Conservation (phyloP, 2,329 filamentous ascomycete genomes). For the Spiromastix sp. region DNA sequence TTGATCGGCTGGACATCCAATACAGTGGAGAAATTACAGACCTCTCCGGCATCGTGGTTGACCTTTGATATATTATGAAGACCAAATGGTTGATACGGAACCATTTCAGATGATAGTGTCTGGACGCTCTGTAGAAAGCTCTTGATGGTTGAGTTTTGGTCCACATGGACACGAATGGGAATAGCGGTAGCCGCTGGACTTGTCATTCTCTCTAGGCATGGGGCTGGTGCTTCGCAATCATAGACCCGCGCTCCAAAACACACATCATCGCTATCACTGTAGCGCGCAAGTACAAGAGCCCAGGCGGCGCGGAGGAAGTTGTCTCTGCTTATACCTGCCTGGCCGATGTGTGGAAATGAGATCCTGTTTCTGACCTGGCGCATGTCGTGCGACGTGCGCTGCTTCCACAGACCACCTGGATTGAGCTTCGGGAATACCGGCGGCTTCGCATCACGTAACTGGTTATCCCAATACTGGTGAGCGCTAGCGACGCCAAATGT, state of each 20-base stretch:
- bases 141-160: slow-evolving; percentile 23
- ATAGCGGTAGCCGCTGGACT: slow-evolving; percentile 32
- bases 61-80: slow-evolving; percentile 39
- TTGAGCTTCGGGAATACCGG: too few relatives aligned
- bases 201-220: slow-evolving; percentile 28
- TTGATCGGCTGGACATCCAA: slow-evolving; percentile 24
- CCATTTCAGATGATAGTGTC: slow-evolving; percentile 40
- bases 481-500: too few relatives aligned
- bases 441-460: too few relatives aligned
- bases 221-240: slow-evolving; percentile 28
- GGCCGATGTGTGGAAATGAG: slow-evolving; percentile 3
- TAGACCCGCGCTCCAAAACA: slow-evolving; percentile 32
- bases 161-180: slow-evolving; percentile 25
- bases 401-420: too few relatives aligned
- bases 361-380: slow-evolving; percentile 9
- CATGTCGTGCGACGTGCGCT: slow-evolving; percentile 6
- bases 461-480: neutral
- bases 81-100: slow-evolving; percentile 50
- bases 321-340: neutral
- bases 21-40: slow-evolving; percentile 32
- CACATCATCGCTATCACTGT: slow-evolving; percentile 29
- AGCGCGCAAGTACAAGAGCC: slow-evolving; percentile 25
- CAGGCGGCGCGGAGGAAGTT: slow-evolving; percentile 30
- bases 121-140: slow-evolving; percentile 47
- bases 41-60: slow-evolving; percentile 33